These are phyloP conservation scores for Chytridium lagenaria DNA, from an alignment of 371 early-diverging fungal species.

Conservation along the genomic window DNA sequence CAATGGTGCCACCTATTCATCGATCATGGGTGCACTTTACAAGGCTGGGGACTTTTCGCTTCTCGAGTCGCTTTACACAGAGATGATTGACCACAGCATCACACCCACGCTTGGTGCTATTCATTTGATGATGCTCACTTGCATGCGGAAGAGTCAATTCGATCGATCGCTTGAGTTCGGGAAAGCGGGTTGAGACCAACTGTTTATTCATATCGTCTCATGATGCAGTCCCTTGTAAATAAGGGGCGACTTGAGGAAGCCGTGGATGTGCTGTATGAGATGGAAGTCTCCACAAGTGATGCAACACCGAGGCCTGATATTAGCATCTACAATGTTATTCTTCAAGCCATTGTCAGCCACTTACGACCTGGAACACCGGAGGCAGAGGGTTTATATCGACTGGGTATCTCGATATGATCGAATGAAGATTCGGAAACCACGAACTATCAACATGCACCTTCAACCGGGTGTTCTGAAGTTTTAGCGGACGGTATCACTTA, in stretches of 20 bases:
- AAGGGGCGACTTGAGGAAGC: background rate
- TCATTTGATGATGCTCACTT: conserved; percentile 2
- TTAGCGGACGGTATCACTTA: background rate
- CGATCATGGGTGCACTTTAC: conserved; percentile 8
- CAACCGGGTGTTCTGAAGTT: background rate
- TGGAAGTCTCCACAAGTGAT: background rate
- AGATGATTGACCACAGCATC: conserved; percentile 1
- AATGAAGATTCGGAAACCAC: background rate
- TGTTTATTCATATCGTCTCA: background rate
- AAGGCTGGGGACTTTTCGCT: background rate
- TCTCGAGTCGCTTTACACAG: background rate
- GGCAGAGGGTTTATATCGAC: background rate
- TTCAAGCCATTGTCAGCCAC: background rate
- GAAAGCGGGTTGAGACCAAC: background rate
- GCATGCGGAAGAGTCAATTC: background rate
- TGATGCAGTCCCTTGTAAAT: background rate
- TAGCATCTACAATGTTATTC: conserved; percentile 7
- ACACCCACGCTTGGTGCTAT: background rate
- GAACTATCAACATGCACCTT: background rate
- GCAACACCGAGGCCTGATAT: background rate
- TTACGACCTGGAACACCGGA: background rate
- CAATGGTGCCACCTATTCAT: conserved; percentile 4
- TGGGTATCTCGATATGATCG: background rate
- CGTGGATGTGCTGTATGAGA: background rate
- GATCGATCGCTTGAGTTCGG: background rate